Base-by-base conservation (phyloP, 345 rosid genomes). In the Angophora floribunda region DNA sequence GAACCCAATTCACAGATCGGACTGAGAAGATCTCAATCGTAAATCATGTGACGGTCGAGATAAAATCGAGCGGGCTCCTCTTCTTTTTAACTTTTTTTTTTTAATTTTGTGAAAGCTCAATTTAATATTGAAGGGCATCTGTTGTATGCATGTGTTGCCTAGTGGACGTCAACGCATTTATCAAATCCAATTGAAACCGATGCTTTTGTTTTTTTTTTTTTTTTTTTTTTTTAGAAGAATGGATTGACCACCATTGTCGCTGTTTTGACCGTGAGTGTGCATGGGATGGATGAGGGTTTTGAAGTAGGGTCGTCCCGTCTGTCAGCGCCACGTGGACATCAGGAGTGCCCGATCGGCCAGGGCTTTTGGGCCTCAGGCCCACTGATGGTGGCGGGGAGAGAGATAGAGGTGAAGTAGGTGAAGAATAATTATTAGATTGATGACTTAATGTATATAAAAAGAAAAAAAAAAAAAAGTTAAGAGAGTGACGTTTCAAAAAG, bases 111-210 rank as follows among this genome's bases (percentile, higher is more conserved):
- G 65, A 0, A 70, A 36, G 82, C 9, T 2, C 26, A 9, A 19
- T 75, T 17, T 75, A 75, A 32, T 70, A 70, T 32, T 8, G 21
- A 17, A 70, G 80, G 80, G 16, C 8, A 24, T 36, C 12, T 32
- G 8, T 9, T 70, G 11, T 21, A 24, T 32, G 80, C 80, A 32
- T 70, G 78, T 16, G 80, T 16, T 75, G 44, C 92, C 82, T 90
- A 9, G 96, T 89, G 98, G 98, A 96, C 95, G 92, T 89, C 87
- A 94, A 90, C 87, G 80, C 65, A 84, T 88, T 88, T 92, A 91
- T 95, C 88, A 88, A 96, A 93, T 93, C 53, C 67, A 89, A 87
- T 93, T 94, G 86, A 90, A 51, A 41, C 86, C 32, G 51, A 36
- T 24, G 51, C 51, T 45, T 80, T 36, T 55, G 70, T 12, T 55